These are phyloP conservation scores for Calonectria crousiana DNA, from an alignment of 2,329 filamentous ascomycete species.

Conservation along the genomic window DNA sequence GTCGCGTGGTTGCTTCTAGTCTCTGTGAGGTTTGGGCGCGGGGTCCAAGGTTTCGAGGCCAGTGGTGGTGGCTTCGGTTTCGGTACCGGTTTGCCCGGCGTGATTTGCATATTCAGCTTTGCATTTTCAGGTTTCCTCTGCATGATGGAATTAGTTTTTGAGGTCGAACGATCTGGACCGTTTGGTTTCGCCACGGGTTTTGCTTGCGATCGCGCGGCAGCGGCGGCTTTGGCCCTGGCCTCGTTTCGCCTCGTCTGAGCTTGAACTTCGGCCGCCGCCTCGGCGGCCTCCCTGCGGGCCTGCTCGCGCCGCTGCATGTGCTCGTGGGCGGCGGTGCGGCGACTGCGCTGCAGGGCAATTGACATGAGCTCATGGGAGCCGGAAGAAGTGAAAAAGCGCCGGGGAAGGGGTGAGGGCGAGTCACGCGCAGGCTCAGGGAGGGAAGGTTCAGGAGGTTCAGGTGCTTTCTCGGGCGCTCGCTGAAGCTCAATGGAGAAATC, in stretches of 20 bases:
- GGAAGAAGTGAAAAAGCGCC: conserved; percentile 54
- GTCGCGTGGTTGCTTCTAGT: neutral
- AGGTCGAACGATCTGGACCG: neutral
- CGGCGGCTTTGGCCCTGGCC: conserved; percentile 1
- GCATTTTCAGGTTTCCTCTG: neutral
- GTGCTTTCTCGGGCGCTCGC: conserved; percentile 24
- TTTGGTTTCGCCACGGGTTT: neutral
- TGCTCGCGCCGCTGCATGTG: conserved; percentile 44
- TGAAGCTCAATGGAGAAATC: neutral
- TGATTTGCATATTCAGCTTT: neutral
- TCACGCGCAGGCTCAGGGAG: conserved; percentile 25
- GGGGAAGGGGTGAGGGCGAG: conserved; percentile 29
- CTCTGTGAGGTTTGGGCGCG: neutral
- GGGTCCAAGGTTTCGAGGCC: neutral
- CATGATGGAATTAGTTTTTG: neutral
- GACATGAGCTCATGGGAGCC: conserved; percentile 51
- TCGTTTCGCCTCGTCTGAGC: conserved; percentile 18
- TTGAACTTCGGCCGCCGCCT: conserved; percentile 25
- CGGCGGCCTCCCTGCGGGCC: conserved; percentile 33
- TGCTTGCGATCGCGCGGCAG: neutral
- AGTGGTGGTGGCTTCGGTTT: neutral
- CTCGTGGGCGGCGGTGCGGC: conserved; percentile 49
- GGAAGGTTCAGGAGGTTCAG: conserved; percentile 29
- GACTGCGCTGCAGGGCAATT: conserved; percentile 51
- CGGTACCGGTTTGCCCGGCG: neutral